A percentile compares a stretch with the other conserved stretches of the same genome.
Evolutionary conservation across 495 filamentous ascomycete genomes (phyloP).

Genomic region (Neurospora sp.): DNA sequence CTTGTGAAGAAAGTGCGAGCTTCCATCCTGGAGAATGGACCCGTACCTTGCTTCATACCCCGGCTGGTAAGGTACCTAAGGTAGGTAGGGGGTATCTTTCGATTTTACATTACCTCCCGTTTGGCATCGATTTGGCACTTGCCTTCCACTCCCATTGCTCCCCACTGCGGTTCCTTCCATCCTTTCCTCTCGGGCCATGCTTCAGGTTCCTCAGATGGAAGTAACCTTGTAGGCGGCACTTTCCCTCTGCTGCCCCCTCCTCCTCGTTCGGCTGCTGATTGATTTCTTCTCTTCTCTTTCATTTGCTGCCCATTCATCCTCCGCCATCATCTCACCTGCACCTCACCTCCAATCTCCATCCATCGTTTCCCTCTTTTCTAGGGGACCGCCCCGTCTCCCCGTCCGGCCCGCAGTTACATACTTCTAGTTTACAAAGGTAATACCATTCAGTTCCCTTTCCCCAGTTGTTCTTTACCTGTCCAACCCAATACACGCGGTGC

Average conservation of each 20-base stretch:
- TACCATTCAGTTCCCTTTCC: neutral
- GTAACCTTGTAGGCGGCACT: neutral
- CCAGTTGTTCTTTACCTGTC: neutral
- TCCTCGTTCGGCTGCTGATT: neutral
- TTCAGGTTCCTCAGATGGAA: neutral
- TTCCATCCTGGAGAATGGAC: neutral
- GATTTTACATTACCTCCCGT: neutral
- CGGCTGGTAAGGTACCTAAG: neutral
- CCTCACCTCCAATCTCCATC: neutral
- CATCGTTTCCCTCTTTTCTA: neutral
- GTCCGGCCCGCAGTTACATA: neutral
- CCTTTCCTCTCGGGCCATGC: neutral
- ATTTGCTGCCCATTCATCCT: neutral
- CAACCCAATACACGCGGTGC: neutral
- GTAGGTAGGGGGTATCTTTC: neutral
- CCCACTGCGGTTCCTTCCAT: neutral
- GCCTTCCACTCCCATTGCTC: neutral
- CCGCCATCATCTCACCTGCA: neutral
- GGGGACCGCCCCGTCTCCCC: neutral
- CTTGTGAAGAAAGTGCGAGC: neutral
- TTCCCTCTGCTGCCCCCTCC: neutral
- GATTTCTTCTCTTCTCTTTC: neutral
- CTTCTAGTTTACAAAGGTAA: neutral
- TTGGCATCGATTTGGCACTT: neutral
- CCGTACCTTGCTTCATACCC: neutral